Evolutionary conservation across 441 rosid genomes (phyloP).

Genomic region (Pelargonium exstipulatum): DNA sequence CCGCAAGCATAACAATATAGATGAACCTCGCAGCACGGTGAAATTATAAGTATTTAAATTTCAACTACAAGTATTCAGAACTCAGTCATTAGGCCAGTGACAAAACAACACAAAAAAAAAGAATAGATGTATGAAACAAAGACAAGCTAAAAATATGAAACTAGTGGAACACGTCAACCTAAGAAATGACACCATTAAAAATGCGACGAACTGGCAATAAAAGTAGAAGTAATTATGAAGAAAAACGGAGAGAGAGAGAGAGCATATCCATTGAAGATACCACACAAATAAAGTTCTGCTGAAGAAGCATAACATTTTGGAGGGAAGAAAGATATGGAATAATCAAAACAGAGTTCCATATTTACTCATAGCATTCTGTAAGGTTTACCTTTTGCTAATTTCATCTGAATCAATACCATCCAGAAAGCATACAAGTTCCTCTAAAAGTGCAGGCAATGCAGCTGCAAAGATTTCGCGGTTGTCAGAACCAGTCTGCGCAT

Average conservation of each 20-base stretch:
- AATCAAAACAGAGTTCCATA: conserved; percentile 4
- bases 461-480: conserved; percentile 91
- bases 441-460: conserved; percentile 93
- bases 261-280: not conserved
- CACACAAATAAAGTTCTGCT: not conserved
- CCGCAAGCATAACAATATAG: not conserved
- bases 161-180: not conserved
- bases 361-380: not conserved
- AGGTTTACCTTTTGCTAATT: conserved; percentile 65
- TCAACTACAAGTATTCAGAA: conserved; percentile 1
- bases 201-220: not conserved
- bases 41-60: conserved; percentile 3
- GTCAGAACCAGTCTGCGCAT: conserved; percentile 74
- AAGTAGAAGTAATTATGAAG: not conserved
- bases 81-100: not conserved
- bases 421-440: conserved; percentile 87
- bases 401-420: conserved; percentile 71
- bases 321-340: conserved; percentile 5
- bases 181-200: not conserved
- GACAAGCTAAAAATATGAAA: conserved; percentile 4
- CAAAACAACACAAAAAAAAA: not conserved
- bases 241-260: not conserved
- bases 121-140: not conserved
- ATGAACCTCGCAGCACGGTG: conserved; percentile 11
- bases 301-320: not conserved